These are phyloP conservation scores for Zalaria sp. DNA, from an alignment of 2,329 filamentous ascomycete genomes.

Conservation along the genomic window DNA sequence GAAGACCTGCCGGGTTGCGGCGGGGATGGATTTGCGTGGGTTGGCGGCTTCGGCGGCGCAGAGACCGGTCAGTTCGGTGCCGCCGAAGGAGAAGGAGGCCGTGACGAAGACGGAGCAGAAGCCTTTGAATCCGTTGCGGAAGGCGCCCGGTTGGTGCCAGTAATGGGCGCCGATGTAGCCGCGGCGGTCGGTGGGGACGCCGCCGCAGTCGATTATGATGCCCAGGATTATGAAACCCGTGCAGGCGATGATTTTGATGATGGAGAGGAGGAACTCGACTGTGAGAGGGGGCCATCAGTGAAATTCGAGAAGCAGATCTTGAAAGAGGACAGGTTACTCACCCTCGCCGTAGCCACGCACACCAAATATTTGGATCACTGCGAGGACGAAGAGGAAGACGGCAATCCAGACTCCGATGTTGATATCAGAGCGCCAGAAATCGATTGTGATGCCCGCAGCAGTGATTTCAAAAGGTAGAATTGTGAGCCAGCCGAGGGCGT, in stretches of 20 bases:
- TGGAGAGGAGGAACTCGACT: slow-evolving; percentile 20
- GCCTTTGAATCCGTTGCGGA: slow-evolving; percentile 47
- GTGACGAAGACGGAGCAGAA: slow-evolving; percentile 51
- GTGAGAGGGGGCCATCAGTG: no score
- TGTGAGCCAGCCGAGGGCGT: slow-evolving; percentile 17
- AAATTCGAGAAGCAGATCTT: not conserved
- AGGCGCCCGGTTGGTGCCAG: slow-evolving; percentile 21
- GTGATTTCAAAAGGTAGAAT: slow-evolving; percentile 18
- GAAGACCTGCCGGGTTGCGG: slow-evolving; percentile 10
- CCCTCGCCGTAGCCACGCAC: slow-evolving; percentile 20
- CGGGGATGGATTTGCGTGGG: slow-evolving; percentile 26
- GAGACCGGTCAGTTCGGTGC: slow-evolving; percentile 41
- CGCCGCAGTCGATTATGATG: slow-evolving; percentile 45
- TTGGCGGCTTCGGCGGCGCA: slow-evolving; percentile 35
- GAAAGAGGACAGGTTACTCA: not conserved
- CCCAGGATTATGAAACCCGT: slow-evolving; percentile 52
- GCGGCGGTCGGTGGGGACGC: slow-evolving; percentile 37
- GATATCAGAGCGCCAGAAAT: slow-evolving; percentile 8
- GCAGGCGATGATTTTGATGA: slow-evolving; percentile 28
- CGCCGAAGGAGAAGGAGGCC: slow-evolving; percentile 48
- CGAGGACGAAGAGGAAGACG: slow-evolving; percentile 17
- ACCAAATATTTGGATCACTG: slow-evolving; percentile 18
- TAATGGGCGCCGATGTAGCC: slow-evolving; percentile 48
- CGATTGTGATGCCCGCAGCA: slow-evolving; percentile 12
- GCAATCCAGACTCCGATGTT: slow-evolving; percentile 16